Conservation (phyloP, 2,329 filamentous ascomycete species). For the Alternaria viburni region DNA sequence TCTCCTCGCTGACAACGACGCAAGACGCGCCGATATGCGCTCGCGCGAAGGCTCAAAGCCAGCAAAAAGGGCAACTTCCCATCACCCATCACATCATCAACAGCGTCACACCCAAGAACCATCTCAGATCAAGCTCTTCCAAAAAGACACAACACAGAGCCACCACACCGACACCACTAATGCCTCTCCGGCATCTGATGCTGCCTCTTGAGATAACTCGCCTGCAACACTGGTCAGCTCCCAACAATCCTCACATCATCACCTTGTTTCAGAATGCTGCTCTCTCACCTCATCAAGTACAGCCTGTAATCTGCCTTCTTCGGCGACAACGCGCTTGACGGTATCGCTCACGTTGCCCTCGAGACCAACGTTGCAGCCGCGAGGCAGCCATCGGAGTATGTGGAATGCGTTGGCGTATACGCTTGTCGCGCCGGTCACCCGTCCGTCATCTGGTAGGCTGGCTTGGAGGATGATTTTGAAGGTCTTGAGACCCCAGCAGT, state of each 20-base stretch:
- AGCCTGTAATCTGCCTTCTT: slow-evolving; percentile 50
- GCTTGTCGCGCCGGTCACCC: slow-evolving; percentile 43
- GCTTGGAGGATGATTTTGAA: slow-evolving; percentile 50
- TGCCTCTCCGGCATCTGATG: slow-evolving; percentile 48
- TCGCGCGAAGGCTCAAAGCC: background rate
- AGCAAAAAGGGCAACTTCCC: background rate
- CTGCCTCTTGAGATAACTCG: slow-evolving; percentile 43
- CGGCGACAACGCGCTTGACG: slow-evolving; percentile 51
- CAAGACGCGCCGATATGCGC: background rate
- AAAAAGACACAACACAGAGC: background rate
- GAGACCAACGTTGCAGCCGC: slow-evolving; percentile 50
- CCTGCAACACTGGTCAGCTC: slow-evolving; percentile 16
- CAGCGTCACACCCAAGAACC: background rate
- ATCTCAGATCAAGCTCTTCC: background rate
- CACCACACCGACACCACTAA: slow-evolving; percentile 6
- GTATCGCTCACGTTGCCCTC: slow-evolving; percentile 49
- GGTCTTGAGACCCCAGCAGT: slow-evolving; percentile 54
- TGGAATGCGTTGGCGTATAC: slow-evolving; percentile 57
- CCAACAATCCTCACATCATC: background rate
- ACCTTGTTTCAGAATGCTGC: background rate
- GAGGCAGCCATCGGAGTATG: slow-evolving; percentile 54
- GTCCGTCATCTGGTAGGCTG: slow-evolving; percentile 39
- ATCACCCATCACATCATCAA: background rate
- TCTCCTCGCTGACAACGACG: background rate
- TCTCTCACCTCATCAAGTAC: slow-evolving; percentile 50